Base-by-base conservation (phyloP, 805 yeast species). In the Lachancea nothofagi region DNA sequence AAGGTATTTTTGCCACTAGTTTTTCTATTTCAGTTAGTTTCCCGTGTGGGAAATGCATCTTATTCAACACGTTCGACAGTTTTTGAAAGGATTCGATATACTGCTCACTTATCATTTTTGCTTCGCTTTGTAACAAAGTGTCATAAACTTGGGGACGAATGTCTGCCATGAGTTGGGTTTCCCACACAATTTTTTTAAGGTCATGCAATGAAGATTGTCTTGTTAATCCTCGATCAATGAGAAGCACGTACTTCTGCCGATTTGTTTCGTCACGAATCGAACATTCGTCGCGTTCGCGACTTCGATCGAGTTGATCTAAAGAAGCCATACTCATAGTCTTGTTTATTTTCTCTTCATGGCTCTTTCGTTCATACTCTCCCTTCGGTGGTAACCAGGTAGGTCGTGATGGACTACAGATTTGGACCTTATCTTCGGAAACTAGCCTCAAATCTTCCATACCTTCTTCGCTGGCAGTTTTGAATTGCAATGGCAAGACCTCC, bases 381-480 rank as follows among this genome's bases (percentile, higher is more conserved):
- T 81, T 81, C 5, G 87, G 87, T 5, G 89, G 89, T 32, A 80
- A 57, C 74, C 85, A 78, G 36, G 77, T 71, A 3, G 89, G 89
- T 48, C 89, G 68, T 1, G 86, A 72, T 31, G 75, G 77, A 37
- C 80, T 71, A 26, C 80, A 59, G 8, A 63, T 58, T 18, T 68
- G 69, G 26, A 78, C 54, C 49, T 81, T 81, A 50, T 80, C 83
- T 1, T 68, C 71, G 1, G 87, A 80, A 1, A 82, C 71, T 25
- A 83, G 60, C 35, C 66, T 61, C 44, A 77, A 59, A 55, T 81
- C 86, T 39, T 81, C 88, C 44, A 80, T 55, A 3, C 71, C 71
- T 15, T 58, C 53, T 12, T 54, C 55, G 24, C 67, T 58, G 1
- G 67, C 69, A 19, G 55, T 58, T 42, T 58, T 62, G 22, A 62